Conservation (phyloP, 1,284 basidiomycete species). For the Cutaneotrichosporon sp. region DNA sequence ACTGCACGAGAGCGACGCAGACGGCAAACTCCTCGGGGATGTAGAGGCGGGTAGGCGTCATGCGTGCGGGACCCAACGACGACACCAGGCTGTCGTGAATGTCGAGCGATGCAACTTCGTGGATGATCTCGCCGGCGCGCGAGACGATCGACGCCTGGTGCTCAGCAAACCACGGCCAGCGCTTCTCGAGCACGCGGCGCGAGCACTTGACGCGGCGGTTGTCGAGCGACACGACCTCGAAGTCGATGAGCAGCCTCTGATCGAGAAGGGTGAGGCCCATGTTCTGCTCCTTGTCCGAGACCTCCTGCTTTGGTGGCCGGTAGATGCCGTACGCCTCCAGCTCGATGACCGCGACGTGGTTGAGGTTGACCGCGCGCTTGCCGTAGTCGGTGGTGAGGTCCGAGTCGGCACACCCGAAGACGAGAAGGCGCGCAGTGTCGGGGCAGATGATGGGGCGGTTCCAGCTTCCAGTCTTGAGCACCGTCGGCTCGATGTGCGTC, state of each 20-base stretch:
- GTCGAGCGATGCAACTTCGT: slow-evolving; percentile 33
- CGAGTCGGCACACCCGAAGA: slow-evolving; percentile 83
- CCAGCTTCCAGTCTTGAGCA: slow-evolving; percentile 78
- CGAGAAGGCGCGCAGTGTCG: slow-evolving; percentile 73
- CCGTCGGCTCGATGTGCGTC: slow-evolving; percentile 79
- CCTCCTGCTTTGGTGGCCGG: slow-evolving; percentile 71
- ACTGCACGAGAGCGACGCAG: slow-evolving; percentile 84
- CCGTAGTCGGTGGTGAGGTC: slow-evolving; percentile 91
- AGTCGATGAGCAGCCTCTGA: slow-evolving; percentile 74
- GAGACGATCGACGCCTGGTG: slow-evolving; percentile 57
- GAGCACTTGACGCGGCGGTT: slow-evolving; percentile 80
- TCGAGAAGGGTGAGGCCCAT: slow-evolving; percentile 76
- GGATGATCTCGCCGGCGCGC: slow-evolving; percentile 27
- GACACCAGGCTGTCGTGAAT: slow-evolving; percentile 45
- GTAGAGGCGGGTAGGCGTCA: slow-evolving; percentile 67
- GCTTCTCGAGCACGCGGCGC: slow-evolving; percentile 73
- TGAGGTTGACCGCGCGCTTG: slow-evolving; percentile 82
- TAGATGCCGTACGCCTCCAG: slow-evolving; percentile 93
- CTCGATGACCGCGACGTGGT: slow-evolving; percentile 85
- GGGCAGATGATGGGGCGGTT: slow-evolving; percentile 82
- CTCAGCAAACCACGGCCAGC: slow-evolving; percentile 92
- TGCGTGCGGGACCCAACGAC: slow-evolving; percentile 42
- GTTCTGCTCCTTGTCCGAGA: slow-evolving; percentile 64
- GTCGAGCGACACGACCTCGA: slow-evolving; percentile 88
- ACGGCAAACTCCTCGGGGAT: slow-evolving; percentile 88